These are phyloP conservation scores for Fomitopsis pinicola DNA, from an alignment of 1,284 basidiomycete species.

Conservation along the genomic window DNA sequence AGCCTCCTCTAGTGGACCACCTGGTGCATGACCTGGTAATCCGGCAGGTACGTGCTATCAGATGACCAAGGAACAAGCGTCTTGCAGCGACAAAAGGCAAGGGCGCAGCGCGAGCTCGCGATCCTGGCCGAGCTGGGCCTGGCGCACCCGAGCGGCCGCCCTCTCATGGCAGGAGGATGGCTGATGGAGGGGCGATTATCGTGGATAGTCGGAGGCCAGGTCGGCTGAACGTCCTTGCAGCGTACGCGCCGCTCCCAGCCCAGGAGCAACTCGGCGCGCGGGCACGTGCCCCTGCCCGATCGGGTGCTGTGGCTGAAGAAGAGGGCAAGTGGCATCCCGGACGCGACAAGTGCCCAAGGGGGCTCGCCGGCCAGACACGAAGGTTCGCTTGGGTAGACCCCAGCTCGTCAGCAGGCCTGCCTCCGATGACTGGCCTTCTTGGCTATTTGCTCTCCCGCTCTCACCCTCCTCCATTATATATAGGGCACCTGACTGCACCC, in stretches of 20 bases:
- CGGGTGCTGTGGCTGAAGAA: not conserved
- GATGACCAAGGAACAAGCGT: conserved; percentile 5
- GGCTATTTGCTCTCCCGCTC: conserved; percentile 1
- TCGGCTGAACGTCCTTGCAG: not conserved
- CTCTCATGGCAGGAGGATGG: not conserved
- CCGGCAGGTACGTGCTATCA: not conserved
- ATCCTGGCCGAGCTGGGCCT: not conserved
- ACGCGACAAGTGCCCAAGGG: not conserved
- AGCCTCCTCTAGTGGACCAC: not conserved
- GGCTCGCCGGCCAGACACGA: not conserved
- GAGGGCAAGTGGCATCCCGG: not conserved
- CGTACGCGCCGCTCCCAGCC: not conserved
- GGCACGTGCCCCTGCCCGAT: conserved; percentile 1
- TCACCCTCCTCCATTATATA: conserved; percentile 1
- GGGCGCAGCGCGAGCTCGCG: not conserved
- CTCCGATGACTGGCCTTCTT: not conserved
- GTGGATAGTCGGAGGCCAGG: conserved; percentile 5
- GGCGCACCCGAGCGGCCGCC: not conserved
- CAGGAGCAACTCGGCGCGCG: conserved; percentile 6
- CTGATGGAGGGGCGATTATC: not conserved
- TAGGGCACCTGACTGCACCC: conserved; percentile 1
- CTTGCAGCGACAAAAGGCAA: not conserved
- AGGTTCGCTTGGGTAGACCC: too few species aligned
- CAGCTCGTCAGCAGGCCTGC: not conserved
- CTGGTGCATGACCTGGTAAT: not conserved